A percentile compares a stretch with the other conserved stretches of the same genome.
These are phyloP conservation scores for Piromyces finnis DNA, from an alignment of 192 early-diverging fungal species.

Conservation along the genomic window DNA sequence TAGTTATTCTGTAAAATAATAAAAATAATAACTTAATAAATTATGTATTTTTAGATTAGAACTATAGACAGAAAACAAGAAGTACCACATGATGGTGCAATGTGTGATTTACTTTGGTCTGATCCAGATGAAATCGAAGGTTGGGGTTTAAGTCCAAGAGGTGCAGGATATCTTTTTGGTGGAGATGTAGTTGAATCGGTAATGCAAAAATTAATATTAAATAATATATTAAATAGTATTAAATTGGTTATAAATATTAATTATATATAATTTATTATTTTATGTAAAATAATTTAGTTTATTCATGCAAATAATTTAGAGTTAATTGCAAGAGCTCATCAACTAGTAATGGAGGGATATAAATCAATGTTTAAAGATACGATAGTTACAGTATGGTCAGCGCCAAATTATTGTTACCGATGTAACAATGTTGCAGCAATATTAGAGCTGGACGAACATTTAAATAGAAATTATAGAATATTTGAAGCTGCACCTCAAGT, in stretches of 20 bases:
- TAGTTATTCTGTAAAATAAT: no score
- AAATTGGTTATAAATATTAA: no score
- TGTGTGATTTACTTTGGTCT: conserved; percentile 96
- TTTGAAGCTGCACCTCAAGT: conserved; percentile 86
- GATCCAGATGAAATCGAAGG: conserved; percentile 81
- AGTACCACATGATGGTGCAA: conserved; percentile 93
- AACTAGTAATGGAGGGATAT: conserved; percentile 27
- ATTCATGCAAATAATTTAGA: conserved; percentile 37
- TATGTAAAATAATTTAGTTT: no score
- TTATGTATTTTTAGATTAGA: background rate
- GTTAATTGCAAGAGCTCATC: conserved; percentile 25
- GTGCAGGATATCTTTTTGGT: conserved; percentile 98
- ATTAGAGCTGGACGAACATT: conserved; percentile 75
- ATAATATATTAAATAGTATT: no score
- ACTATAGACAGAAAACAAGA: conserved; percentile 34
- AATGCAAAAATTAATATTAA: no score
- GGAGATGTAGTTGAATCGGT: conserved; percentile 63
- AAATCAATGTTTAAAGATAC: conserved; percentile 92
- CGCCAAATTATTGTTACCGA: conserved; percentile 97
- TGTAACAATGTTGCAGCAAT: conserved; percentile 98
- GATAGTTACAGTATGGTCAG: conserved; percentile 95
- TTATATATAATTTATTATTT: no score
- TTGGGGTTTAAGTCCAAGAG: conserved; percentile 91
- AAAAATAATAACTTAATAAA: no score
- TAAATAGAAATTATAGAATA: conserved; percentile 75